Percentiles rank a stretch among this genome's conserved stretches.
Conservation (phyloP, 306 rosid species). For the Elaeagnus macrophylla region DNA sequence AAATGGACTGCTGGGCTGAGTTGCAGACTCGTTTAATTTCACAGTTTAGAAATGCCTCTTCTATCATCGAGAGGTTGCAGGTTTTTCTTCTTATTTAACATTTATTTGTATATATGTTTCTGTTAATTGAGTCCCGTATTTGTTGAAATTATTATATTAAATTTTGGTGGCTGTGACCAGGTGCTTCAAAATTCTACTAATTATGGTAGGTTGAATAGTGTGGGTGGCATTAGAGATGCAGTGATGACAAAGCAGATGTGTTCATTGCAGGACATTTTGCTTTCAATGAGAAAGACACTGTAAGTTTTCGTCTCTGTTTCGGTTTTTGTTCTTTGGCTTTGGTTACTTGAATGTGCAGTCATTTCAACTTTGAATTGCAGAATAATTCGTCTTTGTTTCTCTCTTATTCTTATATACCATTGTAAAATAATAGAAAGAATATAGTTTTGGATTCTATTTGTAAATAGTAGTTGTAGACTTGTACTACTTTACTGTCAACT, state of each 20-base stretch:
- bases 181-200: constrained; percentile 54
- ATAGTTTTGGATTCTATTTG: too few species aligned
- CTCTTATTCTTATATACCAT: too few species aligned
- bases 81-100: constrained; percentile 9
- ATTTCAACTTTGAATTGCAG: too few species aligned
- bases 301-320: constrained; percentile 22
- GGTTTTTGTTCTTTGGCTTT: too few species aligned
- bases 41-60: constrained; percentile 55
- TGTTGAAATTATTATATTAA: constrained; percentile 3
- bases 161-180: constrained; percentile 26
- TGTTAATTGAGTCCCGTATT: neutral
- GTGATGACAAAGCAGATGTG: constrained; percentile 57
- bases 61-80: constrained; percentile 60
- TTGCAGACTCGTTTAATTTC: constrained; percentile 57
- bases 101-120: neutral
- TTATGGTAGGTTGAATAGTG: constrained; percentile 37
- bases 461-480: too few species aligned
- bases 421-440: neutral
- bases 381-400: too few species aligned
- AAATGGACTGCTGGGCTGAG: constrained; percentile 52
- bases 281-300: constrained; percentile 53
- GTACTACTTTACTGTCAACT: too few species aligned
- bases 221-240: constrained; percentile 31
- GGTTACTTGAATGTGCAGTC: too few species aligned
- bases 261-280: constrained; percentile 48